Evolutionary conservation across 2,329 filamentous ascomycete species (phyloP).

Genomic region (Chrysoporthe austroafricana): DNA sequence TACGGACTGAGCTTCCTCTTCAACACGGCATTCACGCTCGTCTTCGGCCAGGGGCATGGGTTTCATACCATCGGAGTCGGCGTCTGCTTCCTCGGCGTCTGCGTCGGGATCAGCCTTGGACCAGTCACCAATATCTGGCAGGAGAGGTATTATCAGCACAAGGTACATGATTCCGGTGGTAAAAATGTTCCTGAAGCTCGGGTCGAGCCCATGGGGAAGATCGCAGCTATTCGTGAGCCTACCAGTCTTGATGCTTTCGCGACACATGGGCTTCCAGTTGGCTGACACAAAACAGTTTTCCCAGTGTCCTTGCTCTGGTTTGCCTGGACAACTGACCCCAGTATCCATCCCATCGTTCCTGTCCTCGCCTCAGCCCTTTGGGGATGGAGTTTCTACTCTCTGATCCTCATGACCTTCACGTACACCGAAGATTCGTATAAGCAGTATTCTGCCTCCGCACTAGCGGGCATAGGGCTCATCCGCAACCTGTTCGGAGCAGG

Average conservation of each 20-base stretch:
- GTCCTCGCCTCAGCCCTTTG: slow-evolving; percentile 53
- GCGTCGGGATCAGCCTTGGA: slow-evolving; percentile 36
- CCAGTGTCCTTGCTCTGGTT: slow-evolving; percentile 42
- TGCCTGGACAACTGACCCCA: slow-evolving; percentile 39
- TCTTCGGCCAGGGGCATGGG: slow-evolving; percentile 50
- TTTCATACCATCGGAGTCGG: slow-evolving; percentile 45
- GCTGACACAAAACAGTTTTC: slow-evolving; percentile 30
- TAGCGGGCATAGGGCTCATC: slow-evolving; percentile 46
- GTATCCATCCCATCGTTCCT: slow-evolving; percentile 48
- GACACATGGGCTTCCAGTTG: neutral
- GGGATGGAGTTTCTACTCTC: slow-evolving; percentile 54
- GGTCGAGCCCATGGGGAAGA: slow-evolving; percentile 41
- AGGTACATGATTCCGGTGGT: slow-evolving; percentile 37
- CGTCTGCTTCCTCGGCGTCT: slow-evolving; percentile 43
- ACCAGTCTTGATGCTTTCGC: too few relatives aligned
- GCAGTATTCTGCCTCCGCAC: slow-evolving; percentile 44
- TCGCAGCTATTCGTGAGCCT: slow-evolving; percentile 42
- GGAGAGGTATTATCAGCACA: slow-evolving; percentile 44
- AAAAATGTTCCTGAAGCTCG: slow-evolving; percentile 47
- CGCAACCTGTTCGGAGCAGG: slow-evolving; percentile 44
- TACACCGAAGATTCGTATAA: slow-evolving; percentile 55
- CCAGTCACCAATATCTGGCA: slow-evolving; percentile 49
- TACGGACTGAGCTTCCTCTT: slow-evolving; percentile 54
- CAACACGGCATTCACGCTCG: slow-evolving; percentile 52
- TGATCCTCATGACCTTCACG: slow-evolving; percentile 53